phyloP scores from a whole-genome alignment of 371 early-diverging fungal genomes.

The Mortierella sp. region DNA sequence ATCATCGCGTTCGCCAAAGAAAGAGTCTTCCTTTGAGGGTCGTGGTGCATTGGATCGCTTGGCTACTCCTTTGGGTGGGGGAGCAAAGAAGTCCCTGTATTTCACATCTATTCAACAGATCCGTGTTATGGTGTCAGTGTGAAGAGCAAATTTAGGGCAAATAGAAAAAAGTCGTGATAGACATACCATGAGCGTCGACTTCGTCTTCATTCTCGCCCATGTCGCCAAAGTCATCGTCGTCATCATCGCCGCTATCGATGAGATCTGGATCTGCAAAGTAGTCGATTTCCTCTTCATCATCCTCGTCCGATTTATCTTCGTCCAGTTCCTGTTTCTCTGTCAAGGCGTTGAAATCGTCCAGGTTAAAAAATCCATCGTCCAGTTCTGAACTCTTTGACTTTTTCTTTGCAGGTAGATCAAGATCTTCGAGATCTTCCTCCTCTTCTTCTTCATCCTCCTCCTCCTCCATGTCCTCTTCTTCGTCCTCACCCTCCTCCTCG shows the following conservation, averaged over 20 bases:
- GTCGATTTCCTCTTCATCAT: slow-evolving; percentile 65
- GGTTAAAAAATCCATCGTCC: slow-evolving; percentile 74
- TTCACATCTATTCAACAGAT: slow-evolving; percentile 56
- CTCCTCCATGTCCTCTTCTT: slow-evolving; percentile 29
- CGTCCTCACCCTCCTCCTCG: slow-evolving; percentile 26
- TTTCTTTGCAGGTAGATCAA: slow-evolving; percentile 51
- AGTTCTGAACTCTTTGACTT: slow-evolving; percentile 61
- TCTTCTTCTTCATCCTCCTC: slow-evolving; percentile 38
- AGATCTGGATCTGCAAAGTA: slow-evolving; percentile 63
- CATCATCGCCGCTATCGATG: slow-evolving; percentile 58
- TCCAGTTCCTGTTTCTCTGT: slow-evolving; percentile 70
- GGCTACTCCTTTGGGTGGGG: slow-evolving; percentile 54
- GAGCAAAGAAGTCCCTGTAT: slow-evolving; percentile 65
- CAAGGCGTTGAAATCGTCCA: slow-evolving; percentile 70
- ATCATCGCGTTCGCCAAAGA: slow-evolving; percentile 37
- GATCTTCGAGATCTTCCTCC: slow-evolving; percentile 51
- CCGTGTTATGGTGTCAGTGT: too few relatives aligned
- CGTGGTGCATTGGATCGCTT: slow-evolving; percentile 40
- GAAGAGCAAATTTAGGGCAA: too few relatives aligned
- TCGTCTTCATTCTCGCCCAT: slow-evolving; percentile 58
- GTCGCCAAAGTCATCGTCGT: slow-evolving; percentile 48
- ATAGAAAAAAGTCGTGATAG: background rate
- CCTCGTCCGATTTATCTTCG: slow-evolving; percentile 60
- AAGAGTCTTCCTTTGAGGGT: slow-evolving; percentile 28
- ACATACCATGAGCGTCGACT: slow-evolving; percentile 46